Base-by-base conservation (phyloP, 805 yeast genomes). In the Monosporozyma solicola region DNA sequence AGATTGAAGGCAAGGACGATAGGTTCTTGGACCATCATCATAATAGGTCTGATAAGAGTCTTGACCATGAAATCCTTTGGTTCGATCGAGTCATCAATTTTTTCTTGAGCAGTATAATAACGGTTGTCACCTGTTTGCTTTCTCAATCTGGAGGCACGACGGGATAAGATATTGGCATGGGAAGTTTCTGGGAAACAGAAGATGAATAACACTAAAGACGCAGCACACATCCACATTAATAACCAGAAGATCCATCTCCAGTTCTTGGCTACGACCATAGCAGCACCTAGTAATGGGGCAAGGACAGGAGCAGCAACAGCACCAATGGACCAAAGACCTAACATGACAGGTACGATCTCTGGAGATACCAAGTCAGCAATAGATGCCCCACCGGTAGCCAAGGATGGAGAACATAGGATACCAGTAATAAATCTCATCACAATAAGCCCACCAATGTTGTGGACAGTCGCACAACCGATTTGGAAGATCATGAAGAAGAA, bases 221-320 rank as follows among this genome's bases (percentile, higher is more conserved):
- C 60, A 8, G 50, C 53, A 10, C 37, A 48, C 29, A 54, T 39
- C 55, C 75, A 73, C 52, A 72, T 57, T 60, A 77, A 53, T 50
- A 76, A 68, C 84, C 84, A 80, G 61, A 79, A 78, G 7, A 75
- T 65, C 76, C 77, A 79, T 60, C 80, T 73, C 81, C 82, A 78
- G 55, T 62, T 65, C 57, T 79, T 70, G 5, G 73, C 73, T 16
- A 67, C 74, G 7, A 71, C 69, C 56, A 54, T 54, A n/a, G 41
- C 29, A n/a, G 56, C 50, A 45, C 54, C 56, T 4, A 82, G 59
- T 5, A 82, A 58, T 1, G 86, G 85, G 13, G 83, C 85, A 20
- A 77, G 43, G 13, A 74, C 69, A 1, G 83, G 83, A 6, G 84
- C 85, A 46, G 73, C 65, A 43, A 76, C 77, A 1, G 80, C 78